Base-by-base conservation (phyloP, 1,284 basidiomycete species). In the Sanghuangporus weigelae region DNA sequence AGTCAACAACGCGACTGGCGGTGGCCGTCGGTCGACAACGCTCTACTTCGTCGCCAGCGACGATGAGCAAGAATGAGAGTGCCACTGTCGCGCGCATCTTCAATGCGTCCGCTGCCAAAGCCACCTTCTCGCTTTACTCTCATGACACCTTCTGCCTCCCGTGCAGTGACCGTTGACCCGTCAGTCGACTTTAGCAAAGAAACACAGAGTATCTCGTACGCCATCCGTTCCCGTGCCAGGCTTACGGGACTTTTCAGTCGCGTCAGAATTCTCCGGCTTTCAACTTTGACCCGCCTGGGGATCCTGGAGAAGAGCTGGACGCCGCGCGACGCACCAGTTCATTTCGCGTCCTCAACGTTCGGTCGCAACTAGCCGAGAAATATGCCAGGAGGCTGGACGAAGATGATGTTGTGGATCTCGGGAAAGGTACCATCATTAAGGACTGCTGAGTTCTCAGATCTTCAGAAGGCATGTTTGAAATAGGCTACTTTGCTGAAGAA, bases 361-460 rank as follows among this genome's bases (percentile, higher is more conserved):
- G 90, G 89, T 77, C 81, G 19, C 78, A 81, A 46, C 79, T 92
- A 11, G 87, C 81, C 2, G 83, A 85, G 51, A 81, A 86, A 49
- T 89, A 90, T 71, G 79, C 81, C 42, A 79, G 82, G 57, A 78
- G 79, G 46, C 74, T 90, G 35, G 87, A 90, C 67, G 84, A 91
- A 68, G 89, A 92, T 72, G 90, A 92, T 70, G 86, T 91, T 57
- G 78, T 92, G 40, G 86, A 92, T 70, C 73, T 92, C 2, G 74
- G 77, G 56, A 83, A 83, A 7, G 80, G 78, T 19, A 72, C 80
- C 61, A 77, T 92, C 46, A 74, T 89, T 61, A 83, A 82, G 69
- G 87, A 92, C 71, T 81, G 86, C 63, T 89, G 90, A 2, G 79
- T 88, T 6, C 74, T 89, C 48, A 80, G 83, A 53, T 73, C 73